Evolutionary conservation across 1,139 yeast species (phyloP).

Genomic region (Yamadazyma sp.): DNA sequence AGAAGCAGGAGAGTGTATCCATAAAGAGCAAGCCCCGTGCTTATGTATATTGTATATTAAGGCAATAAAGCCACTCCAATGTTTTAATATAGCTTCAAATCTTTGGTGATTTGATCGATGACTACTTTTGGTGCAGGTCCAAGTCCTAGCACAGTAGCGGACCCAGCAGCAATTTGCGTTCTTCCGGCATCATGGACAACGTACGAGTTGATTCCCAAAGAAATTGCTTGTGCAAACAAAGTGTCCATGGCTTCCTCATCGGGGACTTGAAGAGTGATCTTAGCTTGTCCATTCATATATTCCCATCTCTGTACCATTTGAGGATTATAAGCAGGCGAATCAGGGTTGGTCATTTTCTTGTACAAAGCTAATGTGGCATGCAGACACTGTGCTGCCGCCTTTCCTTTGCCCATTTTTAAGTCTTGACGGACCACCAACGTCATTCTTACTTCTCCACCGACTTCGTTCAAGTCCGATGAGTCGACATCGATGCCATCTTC

Average conservation of each 20-base stretch:
- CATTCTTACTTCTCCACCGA: slow-evolving; percentile 84
- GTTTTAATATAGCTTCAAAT: slow-evolving; percentile 58
- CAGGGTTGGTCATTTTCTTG: slow-evolving; percentile 60
- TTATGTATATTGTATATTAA: slow-evolving; percentile 1
- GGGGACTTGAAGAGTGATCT: slow-evolving; percentile 80
- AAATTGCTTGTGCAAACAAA: slow-evolving; percentile 77
- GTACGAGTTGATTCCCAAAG: slow-evolving; percentile 74
- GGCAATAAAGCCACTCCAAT: neutral
- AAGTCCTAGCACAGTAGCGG: slow-evolving; percentile 89
- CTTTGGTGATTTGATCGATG: slow-evolving; percentile 79
- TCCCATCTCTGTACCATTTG: slow-evolving; percentile 77
- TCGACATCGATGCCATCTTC: slow-evolving; percentile 51
- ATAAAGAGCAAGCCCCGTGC: too few species aligned
- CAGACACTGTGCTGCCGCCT: slow-evolving; percentile 95
- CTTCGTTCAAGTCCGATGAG: slow-evolving; percentile 55
- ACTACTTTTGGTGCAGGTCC: slow-evolving; percentile 96
- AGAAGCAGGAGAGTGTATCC: neutral
- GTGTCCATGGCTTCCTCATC: slow-evolving; percentile 75
- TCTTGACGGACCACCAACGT: slow-evolving; percentile 87
- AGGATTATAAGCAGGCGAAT: slow-evolving; percentile 57
- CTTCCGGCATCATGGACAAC: slow-evolving; percentile 95
- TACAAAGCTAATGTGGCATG: slow-evolving; percentile 96
- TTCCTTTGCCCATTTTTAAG: slow-evolving; percentile 90
- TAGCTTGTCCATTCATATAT: slow-evolving; percentile 81
- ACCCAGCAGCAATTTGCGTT: slow-evolving; percentile 92